Base-by-base conservation (phyloP, 768 basidiomycete genomes). In the Panaeolus papilionaceus region DNA sequence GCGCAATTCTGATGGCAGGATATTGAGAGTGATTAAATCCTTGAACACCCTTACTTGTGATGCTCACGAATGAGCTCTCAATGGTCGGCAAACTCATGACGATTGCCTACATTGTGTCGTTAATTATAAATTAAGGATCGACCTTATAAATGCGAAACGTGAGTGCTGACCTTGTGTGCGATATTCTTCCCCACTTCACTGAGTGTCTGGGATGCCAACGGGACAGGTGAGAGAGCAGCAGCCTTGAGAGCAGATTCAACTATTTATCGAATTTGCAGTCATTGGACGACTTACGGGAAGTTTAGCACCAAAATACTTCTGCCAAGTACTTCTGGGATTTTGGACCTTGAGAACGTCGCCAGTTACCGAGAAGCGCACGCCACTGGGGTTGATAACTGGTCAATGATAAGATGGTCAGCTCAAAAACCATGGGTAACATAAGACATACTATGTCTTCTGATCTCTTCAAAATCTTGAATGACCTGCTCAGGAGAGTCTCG, bases 21-120 rank as follows among this genome's bases (percentile, higher is more conserved):
- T 90, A 90, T 68, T 96, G 94, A 6, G 90, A 88, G 74, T 97
- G 91, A 65, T 88, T 79, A 76, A 92, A 96, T 28, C 94, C 93
- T 74, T 84, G 82, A 44, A 96, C 90, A 37, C 91, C 89, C 75
- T 91, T 94, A 0, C 93, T 86, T 8, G 88, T 89, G 75, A 95
- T 91, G 10, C 83, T 87, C 20, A 88, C 92, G 76, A 89, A 99
- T 2, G 94, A 92, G 73, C 95, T 97, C 79, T 99, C 98, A 69
- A 98, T 97, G 4, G 95, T 95, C 0, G 96, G 92, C 66, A 99
- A 85, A 68, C 93, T 90, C 78, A 96, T 91, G 26, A 99, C 85
- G 37, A 95, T 84, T 33, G 92, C 93, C 92, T 95, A 54, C 14
- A 47, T 66, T 44, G 33, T 11, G 23, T 18, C 3, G 28, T 47